phyloP scores from a whole-genome alignment of 164 flowering plant species.

The Magnolia changhungtana region DNA sequence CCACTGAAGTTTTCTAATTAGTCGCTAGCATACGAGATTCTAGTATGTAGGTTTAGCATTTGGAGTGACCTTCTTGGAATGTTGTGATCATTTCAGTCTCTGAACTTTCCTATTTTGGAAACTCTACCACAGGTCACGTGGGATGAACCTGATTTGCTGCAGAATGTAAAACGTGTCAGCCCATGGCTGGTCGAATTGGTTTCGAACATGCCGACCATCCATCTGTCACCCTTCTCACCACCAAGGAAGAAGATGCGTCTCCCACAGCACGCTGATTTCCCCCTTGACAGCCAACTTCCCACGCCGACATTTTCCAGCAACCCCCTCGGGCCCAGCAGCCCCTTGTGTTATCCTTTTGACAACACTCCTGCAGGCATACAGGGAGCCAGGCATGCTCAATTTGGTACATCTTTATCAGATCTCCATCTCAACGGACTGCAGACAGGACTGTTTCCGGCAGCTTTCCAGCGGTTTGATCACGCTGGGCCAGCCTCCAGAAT shows the following conservation, averaged over 20 bases:
- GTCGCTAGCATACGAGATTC: not conserved
- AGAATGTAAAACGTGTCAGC: slow-evolving; percentile 84
- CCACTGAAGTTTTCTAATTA: not conserved
- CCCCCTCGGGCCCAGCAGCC: slow-evolving; percentile 60
- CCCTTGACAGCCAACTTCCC: slow-evolving; percentile 51
- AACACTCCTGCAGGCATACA: slow-evolving; percentile 96
- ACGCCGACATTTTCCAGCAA: slow-evolving; percentile 52
- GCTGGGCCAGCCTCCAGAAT: slow-evolving; percentile 28
- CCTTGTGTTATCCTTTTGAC: slow-evolving; percentile 58
- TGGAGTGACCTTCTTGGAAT: not conserved
- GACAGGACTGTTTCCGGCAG: slow-evolving; percentile 46
- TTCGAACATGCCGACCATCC: slow-evolving; percentile 69
- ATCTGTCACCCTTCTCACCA: slow-evolving; percentile 75
- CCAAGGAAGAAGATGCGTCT: slow-evolving; percentile 72
- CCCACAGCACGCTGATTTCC: slow-evolving; percentile 56
- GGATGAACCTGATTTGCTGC: slow-evolving; percentile 96
- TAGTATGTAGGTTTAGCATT: not conserved
- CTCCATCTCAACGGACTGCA: slow-evolving; percentile 64
- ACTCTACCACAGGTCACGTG: slow-evolving; percentile 67
- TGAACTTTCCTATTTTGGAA: not conserved
- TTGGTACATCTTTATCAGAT: slow-evolving; percentile 63
- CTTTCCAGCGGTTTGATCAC: slow-evolving; percentile 37
- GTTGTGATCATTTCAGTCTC: not conserved
- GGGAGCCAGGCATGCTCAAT: slow-evolving; percentile 99
- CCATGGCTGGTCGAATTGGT: slow-evolving; percentile 98